Base-by-base conservation (phyloP, 768 basidiomycete species). In the Xerocomellus intermedius region DNA sequence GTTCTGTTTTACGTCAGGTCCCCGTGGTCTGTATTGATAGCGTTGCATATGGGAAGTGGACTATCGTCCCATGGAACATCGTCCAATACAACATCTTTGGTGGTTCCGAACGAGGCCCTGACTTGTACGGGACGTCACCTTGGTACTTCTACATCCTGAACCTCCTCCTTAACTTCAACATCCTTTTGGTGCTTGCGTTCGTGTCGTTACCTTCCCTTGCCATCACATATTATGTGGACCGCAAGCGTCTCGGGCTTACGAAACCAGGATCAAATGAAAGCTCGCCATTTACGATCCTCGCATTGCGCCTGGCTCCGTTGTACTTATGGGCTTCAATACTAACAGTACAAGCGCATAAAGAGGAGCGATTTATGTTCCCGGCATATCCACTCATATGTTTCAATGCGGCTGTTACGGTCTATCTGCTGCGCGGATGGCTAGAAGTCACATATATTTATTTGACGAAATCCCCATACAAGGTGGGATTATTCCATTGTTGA, bases 321-420 rank as follows among this genome's bases (percentile, higher is more conserved):
- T 98, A 98, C 73, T 60, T 98, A n/a, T 98, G 97, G 96, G 64
- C 87, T 43, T 81, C 72, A 1, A 87, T 97, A 57, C 74, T 99
- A 60, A 85, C 84, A 5, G 61, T 77, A 3, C 96, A 98, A 73
- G 75, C 88, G 2, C 97, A 99, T 73, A 99, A 99, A 74, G 97
- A 99, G 72, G 97, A 99, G 68, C 81, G 97, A n/a, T 99, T 99
- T 75, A 89, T 98, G 85, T 98, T 87, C 71, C 96, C 97, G 1
- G 87, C 83, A 2, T 98, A 96, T 69, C 90, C 93, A 2, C 71
- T 98, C 32, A 72, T 98, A 44, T 93, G 92, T 66, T 93, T 98
- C 74, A 98, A 98, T 66, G 96, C 94, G 1, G 91, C 93, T 5
- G 86, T 94, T n/a, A 79, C 86, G 13, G 59, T 96, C 12, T 98